A percentile compares a stretch with the other conserved stretches of the same genome.
Conservation (phyloP, 495 filamentous ascomycete species). For the Xylaria intraflava region DNA sequence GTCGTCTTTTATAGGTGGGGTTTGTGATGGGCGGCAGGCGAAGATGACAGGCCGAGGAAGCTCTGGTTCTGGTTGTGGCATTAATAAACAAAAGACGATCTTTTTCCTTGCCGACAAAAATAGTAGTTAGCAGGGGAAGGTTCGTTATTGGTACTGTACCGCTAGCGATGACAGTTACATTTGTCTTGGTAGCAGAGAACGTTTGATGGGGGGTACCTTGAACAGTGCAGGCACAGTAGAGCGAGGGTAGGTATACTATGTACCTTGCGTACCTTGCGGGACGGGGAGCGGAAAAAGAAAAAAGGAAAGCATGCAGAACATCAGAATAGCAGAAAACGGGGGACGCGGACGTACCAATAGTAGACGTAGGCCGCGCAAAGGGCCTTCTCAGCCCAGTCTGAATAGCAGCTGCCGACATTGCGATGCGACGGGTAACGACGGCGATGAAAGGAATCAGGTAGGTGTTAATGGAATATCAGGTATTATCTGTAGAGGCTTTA, state of each 20-base stretch:
- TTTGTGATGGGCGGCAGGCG: slow-evolving; percentile 8
- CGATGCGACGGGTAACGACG: neutral
- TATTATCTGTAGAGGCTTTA: no score
- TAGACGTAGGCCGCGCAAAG: neutral
- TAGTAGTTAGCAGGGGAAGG: slow-evolving; percentile 9
- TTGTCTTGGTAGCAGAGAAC: no score
- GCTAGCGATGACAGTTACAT: no score
- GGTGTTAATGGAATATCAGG: neutral
- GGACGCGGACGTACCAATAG: neutral
- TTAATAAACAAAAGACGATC: slow-evolving; percentile 10
- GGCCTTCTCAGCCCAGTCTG: neutral
- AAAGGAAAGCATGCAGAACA: neutral
- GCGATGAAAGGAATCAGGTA: neutral
- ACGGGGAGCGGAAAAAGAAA: neutral
- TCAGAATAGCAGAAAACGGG: neutral
- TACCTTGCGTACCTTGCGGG: no score
- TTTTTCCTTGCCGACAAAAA: slow-evolving; percentile 10
- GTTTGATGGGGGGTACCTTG: no score
- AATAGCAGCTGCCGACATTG: neutral
- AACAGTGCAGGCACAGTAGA: no score
- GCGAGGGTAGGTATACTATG: no score
- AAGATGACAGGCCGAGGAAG: slow-evolving; percentile 6
- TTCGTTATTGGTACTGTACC: no score
- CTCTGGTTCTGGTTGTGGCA: slow-evolving; percentile 1
- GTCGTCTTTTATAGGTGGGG: slow-evolving; percentile 12